These are phyloP conservation scores for Theileria annulata DNA, from an alignment of 169 alveolate genomes.

Conservation along the genomic window DNA sequence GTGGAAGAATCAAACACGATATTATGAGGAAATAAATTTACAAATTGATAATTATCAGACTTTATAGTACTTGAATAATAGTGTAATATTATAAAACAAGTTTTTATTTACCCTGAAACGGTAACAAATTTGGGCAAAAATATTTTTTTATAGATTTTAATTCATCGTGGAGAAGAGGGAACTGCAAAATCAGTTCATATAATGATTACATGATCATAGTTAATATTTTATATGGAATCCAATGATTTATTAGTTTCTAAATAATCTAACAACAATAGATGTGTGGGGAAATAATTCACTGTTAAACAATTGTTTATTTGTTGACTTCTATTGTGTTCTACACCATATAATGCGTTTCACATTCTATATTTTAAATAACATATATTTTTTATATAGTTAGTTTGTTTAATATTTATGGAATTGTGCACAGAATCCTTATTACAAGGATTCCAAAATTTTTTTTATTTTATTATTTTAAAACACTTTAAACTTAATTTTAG, in stretches of 20 bases:
- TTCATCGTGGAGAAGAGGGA: neutral
- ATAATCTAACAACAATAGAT: neutral
- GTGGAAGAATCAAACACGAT: neutral
- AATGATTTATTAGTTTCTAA: neutral
- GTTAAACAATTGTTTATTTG: neutral
- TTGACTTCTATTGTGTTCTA: neutral
- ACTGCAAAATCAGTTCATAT: neutral
- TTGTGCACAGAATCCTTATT: neutral
- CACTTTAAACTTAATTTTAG: neutral
- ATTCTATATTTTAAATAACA: no score
- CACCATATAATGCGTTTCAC: neutral
- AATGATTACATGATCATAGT: neutral
- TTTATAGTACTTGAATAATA: neutral
- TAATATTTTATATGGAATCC: neutral
- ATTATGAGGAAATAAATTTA: neutral
- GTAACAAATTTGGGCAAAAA: neutral
- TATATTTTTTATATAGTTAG: no score
- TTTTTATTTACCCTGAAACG: neutral
- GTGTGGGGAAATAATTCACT: constrained; percentile 6
- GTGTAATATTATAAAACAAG: neutral
- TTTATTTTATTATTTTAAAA: no score
- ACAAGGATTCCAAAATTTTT: neutral
- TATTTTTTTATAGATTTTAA: neutral
- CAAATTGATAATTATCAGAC: neutral
- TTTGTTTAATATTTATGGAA: neutral